phyloP scores from a whole-genome alignment of 768 basidiomycete species.

The Lepiota subincarnata region DNA sequence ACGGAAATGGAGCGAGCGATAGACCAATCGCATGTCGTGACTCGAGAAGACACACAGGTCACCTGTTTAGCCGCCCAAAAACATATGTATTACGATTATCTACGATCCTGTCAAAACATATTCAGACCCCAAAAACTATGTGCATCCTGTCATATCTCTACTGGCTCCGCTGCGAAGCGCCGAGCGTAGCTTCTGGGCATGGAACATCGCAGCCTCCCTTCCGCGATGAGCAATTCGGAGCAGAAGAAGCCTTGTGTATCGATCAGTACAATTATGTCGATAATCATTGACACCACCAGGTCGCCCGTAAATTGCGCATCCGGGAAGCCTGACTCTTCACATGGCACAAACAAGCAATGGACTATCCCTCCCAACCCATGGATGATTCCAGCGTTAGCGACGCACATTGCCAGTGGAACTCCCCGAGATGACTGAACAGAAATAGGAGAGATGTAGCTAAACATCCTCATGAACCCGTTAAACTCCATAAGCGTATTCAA shows the following conservation, averaged over 20 bases:
- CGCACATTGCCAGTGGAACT: background rate
- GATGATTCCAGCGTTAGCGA: constrained; percentile 58
- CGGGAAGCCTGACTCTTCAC: background rate
- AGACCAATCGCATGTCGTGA: constrained; percentile 24
- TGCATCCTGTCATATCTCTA: too few relatives aligned
- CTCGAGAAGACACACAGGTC: constrained; percentile 10
- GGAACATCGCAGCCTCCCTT: constrained; percentile 70
- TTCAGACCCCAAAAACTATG: background rate
- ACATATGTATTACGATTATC: background rate
- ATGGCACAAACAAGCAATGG: constrained; percentile 42
- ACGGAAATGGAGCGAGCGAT: constrained; percentile 19
- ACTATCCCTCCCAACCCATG: constrained; percentile 61
- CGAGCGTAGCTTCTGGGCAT: too few relatives aligned
- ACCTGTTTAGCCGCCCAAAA: background rate
- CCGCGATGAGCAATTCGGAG: constrained; percentile 71
- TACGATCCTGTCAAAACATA: constrained; percentile 9
- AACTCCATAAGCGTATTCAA: too few relatives aligned
- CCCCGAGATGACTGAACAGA: too few relatives aligned
- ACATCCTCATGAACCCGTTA: too few relatives aligned
- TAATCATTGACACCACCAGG: background rate
- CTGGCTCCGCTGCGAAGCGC: too few relatives aligned
- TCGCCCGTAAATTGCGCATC: too few relatives aligned
- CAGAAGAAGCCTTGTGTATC: constrained; percentile 55
- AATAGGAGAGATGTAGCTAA: too few relatives aligned
- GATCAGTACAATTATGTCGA: constrained; percentile 32